A percentile compares a stretch with the other conserved stretches of the same genome.
Conservation (phyloP, 106 monocot genomes). For the Ottelia alismoides region DNA sequence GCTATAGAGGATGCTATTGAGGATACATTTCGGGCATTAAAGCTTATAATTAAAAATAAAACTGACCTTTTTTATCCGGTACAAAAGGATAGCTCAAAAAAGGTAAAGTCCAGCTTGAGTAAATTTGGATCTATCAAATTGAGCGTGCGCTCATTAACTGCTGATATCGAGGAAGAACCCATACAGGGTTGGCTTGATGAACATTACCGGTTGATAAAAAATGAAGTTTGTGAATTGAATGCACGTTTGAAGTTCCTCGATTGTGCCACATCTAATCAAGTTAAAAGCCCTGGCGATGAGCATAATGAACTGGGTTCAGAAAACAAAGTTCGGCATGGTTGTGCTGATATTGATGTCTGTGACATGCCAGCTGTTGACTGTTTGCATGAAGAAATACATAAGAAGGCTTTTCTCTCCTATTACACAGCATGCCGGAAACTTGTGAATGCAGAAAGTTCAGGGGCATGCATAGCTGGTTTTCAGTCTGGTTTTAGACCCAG, state of each 20-base stretch:
- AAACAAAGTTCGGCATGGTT: conserved; percentile 34
- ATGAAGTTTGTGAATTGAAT: conserved; percentile 51
- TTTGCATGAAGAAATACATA: conserved; percentile 70
- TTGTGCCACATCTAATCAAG: conserved; percentile 19
- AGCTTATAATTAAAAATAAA: conserved; percentile 59
- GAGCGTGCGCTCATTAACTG: conserved; percentile 60
- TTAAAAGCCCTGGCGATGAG: conserved; percentile 20
- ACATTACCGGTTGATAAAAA: conserved; percentile 82
- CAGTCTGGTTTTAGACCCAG: conserved; percentile 84
- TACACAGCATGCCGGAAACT: conserved; percentile 67
- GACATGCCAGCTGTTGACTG: conserved; percentile 26
- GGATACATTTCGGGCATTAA: conserved; percentile 66
- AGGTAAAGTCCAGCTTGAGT: conserved; percentile 35
- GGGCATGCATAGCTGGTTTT: conserved; percentile 68
- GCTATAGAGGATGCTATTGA: conserved; percentile 98
- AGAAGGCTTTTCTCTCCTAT: conserved; percentile 65
- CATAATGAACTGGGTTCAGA: conserved; percentile 19
- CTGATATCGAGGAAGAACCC: conserved; percentile 95
- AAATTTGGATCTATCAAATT: conserved; percentile 63
- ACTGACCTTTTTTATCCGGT: conserved; percentile 33
- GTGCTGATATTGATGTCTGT: conserved; percentile 32
- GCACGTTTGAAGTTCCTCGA: conserved; percentile 68
- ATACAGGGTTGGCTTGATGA: conserved; percentile 99
- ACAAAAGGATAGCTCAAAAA: conserved; percentile 43
- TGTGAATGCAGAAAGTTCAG: conserved; percentile 61